Evolutionary conservation across 1,284 basidiomycete species (phyloP), one percentile per base, ranked within the genome.

Genomic region (Porodaedalea pini): DNA sequence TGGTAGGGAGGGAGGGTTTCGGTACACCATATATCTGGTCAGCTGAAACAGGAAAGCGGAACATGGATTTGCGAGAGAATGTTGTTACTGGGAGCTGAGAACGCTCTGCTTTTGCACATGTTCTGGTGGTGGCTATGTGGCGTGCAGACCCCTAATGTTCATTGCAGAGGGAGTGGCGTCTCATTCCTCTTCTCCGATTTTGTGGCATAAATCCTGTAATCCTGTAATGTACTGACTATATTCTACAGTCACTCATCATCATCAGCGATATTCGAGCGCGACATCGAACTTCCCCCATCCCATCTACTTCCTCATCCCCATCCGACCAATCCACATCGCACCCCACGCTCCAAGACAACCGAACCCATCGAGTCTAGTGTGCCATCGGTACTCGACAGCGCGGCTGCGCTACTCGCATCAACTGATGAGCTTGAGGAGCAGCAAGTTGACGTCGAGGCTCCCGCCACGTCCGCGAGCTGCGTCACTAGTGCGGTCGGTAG

Each of bases 221-320:
- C 2, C 8, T 25, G 25, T 23, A 29, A 60, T 25, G 45, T 34
- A 45, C 54, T 44, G 23, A 45, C 37, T 39, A 39, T 58, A 21
- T 19, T 44, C 13, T 48, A 44, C 67, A 88, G 86, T 6, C 86
- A 86, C 64, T 88, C 86, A 0, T 87, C 85, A 0, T 88, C 86
- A 0, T 88, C 86, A 1, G 88, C 88, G 48, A 91, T 90, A 56
- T 91, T 91, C 58, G 88, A 90, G 69, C 82, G 88, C 44, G 88
- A 91, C 67, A 89, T 91, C 62, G 88, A 90, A 64, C 82, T 85
- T 21, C 78, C 80, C 0, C 71, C 78, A 0, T 70, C 78, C 54
- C 66, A 59, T 29, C 55, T 56, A 66, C 40, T 36, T 41, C 45
- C 52, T 19, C 54, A 51, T 36, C 71, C 74, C 60, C 78, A 77